These are phyloP conservation scores for Aspergillus avenaceus DNA, from an alignment of 495 filamentous ascomycete genomes.

Conservation along the genomic window DNA sequence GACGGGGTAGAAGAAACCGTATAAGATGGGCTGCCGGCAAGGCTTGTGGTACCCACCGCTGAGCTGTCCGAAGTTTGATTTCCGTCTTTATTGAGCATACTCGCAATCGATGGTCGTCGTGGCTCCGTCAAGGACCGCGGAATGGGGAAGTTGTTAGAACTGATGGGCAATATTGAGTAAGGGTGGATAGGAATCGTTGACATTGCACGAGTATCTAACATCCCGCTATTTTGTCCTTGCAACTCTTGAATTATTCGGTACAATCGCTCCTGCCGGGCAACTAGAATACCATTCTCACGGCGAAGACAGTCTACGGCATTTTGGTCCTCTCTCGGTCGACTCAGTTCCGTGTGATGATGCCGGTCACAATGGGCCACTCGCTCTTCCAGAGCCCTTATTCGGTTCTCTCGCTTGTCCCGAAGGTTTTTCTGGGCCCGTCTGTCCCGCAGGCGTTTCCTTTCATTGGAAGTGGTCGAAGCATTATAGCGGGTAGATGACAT, in stretches of 20 bases:
- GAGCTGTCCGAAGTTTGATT: no score
- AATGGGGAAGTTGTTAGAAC: no score
- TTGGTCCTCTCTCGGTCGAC: background rate
- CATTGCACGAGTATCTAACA: no score
- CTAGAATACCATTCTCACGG: conserved; percentile 6
- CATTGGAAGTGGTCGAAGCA: conserved; percentile 3
- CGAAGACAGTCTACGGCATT: background rate
- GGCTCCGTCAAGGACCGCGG: no score
- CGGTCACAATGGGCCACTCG: conserved; percentile 10
- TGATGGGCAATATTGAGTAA: no score
- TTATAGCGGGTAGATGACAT: conserved; percentile 4
- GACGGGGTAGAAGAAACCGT: no score
- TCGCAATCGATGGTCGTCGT: no score
- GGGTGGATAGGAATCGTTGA: no score
- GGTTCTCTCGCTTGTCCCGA: conserved; percentile 10
- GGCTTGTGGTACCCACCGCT: no score
- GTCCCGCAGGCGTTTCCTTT: conserved; percentile 13
- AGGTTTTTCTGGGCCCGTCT: conserved; percentile 8
- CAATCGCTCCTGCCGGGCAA: conserved; percentile 1
- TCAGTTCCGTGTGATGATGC: conserved; percentile 2
- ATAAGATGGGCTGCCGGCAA: no score
- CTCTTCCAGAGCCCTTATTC: conserved; percentile 6
- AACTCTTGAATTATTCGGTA: background rate
- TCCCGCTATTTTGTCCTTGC: background rate
- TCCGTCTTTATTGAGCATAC: no score